phyloP scores from a whole-genome alignment of 345 rosid species.

The Euphorbia lathyris region DNA sequence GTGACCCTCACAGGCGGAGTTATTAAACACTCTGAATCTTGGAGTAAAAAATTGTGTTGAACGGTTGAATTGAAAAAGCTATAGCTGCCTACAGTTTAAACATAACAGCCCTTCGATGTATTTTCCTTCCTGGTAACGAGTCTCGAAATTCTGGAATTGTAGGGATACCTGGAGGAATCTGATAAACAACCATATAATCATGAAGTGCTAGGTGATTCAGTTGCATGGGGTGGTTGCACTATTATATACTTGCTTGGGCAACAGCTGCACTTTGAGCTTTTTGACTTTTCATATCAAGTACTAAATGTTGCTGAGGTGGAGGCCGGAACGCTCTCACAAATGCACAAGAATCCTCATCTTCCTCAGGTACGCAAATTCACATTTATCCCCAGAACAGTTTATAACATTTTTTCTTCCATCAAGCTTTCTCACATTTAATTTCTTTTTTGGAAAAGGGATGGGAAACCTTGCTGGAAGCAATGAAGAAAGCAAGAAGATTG shows the following conservation, averaged over 20 bases:
- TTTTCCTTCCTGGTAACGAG: conserved; percentile 1
- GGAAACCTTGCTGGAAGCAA: conserved; percentile 85
- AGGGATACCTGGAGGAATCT: conserved; percentile 89
- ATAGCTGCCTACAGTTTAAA: too few relatives aligned
- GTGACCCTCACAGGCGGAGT: too few relatives aligned
- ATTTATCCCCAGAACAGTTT: background rate
- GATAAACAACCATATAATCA: conserved; percentile 44
- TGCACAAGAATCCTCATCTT: conserved; percentile 50
- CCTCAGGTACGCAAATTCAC: conserved; percentile 51
- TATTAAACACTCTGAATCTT: too few relatives aligned
- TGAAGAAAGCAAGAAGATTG: conserved; percentile 95
- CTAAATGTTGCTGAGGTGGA: conserved; percentile 96
- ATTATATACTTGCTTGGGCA: conserved; percentile 94
- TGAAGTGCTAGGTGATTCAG: conserved; percentile 79
- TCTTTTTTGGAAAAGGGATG: conserved; percentile 53
- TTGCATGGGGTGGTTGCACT: conserved; percentile 99
- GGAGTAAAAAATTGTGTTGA: too few relatives aligned
- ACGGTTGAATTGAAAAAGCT: too few relatives aligned
- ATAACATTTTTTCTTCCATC: background rate
- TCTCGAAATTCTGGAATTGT: conserved; percentile 21
- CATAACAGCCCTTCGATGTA: background rate
- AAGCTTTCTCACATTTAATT: background rate
- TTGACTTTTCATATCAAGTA: conserved; percentile 94
- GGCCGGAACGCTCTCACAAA: conserved; percentile 54
- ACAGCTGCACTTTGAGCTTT: conserved; percentile 94